Percentiles rank a stretch among this genome's conserved stretches.
Evolutionary conservation across 768 basidiomycete species (phyloP).

Genomic region (Serendipita indica): DNA sequence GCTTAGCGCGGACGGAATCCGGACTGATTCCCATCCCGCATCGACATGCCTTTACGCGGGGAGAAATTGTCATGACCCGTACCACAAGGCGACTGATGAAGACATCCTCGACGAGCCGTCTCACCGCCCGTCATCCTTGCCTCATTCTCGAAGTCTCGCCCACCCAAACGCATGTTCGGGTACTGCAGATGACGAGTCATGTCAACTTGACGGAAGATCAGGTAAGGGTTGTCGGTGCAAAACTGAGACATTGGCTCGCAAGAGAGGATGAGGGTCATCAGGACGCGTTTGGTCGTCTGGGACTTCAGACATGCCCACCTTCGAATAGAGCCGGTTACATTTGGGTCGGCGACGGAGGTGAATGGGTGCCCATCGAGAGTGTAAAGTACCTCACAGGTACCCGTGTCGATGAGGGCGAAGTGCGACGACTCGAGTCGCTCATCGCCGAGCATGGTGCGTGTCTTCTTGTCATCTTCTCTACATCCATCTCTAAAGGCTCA

Average conservation of each 20-base stretch:
- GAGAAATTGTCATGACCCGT: constrained; percentile 8
- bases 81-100: constrained; percentile 4
- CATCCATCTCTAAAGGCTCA: too few relatives aligned
- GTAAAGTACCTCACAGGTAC: constrained; percentile 7
- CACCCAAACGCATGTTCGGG: background rate
- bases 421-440: background rate
- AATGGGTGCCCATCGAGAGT: constrained; percentile 3
- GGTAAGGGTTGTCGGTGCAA: background rate
- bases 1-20: background rate
- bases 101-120: background rate
- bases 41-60: background rate
- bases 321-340: constrained; percentile 4
- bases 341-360: constrained; percentile 5
- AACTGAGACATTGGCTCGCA: background rate
- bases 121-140: background rate
- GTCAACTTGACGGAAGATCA: background rate
- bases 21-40: constrained; percentile 4
- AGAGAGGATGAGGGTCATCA: background rate
- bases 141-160: background rate
- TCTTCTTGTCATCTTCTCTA: too few relatives aligned
- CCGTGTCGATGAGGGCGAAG: background rate
- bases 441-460: background rate
- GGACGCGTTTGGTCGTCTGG: background rate
- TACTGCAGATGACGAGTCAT: constrained; percentile 7
- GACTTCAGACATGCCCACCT: background rate